A percentile compares a stretch with the other conserved stretches of the same genome.
These are phyloP conservation scores for Litchi chinensis DNA, from an alignment of 345 rosid species.

Conservation along the genomic window DNA sequence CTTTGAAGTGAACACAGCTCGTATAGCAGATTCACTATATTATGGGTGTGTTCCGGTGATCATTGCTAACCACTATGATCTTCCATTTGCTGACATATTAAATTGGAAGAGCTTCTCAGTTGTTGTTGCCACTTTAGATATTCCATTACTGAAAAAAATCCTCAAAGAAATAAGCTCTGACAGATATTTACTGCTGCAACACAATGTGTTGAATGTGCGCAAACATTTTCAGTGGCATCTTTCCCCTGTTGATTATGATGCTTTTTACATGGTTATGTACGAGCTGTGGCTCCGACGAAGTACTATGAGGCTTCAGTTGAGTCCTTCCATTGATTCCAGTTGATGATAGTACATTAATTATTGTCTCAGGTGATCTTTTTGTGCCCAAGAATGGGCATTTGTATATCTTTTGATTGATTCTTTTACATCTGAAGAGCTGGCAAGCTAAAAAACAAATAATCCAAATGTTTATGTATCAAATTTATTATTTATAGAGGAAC, in stretches of 20 bases:
- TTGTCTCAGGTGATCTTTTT: background rate
- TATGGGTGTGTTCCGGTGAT: slow-evolving; percentile 56
- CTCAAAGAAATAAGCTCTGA: slow-evolving; percentile 37
- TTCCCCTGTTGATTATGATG: slow-evolving; percentile 43
- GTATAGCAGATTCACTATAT: slow-evolving; percentile 54
- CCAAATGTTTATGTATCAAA: background rate
- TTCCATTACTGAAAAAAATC: slow-evolving; percentile 51
- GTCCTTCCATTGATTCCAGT: background rate
- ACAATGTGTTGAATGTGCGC: slow-evolving; percentile 46
- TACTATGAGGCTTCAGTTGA: slow-evolving; percentile 28
- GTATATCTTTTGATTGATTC: slow-evolving; percentile 6
- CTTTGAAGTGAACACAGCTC: slow-evolving; percentile 66
- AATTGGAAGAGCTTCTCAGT: slow-evolving; percentile 56
- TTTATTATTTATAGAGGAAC: slow-evolving; percentile 1
- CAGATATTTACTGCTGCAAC: slow-evolving; percentile 27
- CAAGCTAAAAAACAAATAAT: background rate
- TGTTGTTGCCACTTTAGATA: slow-evolving; percentile 50
- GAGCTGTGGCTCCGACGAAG: slow-evolving; percentile 55
- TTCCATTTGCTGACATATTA: slow-evolving; percentile 49
- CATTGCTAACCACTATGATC: slow-evolving; percentile 59
- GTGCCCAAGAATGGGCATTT: slow-evolving; percentile 6
- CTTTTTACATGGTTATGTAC: slow-evolving; percentile 54
- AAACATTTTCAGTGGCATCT: slow-evolving; percentile 55
- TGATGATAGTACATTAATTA: background rate
- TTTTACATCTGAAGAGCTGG: background rate